A percentile compares a stretch with the other conserved stretches of the same genome.
These are phyloP conservation scores for Hymenoscyphus scutula DNA, from an alignment of 2,329 filamentous ascomycete species.

Conservation along the genomic window DNA sequence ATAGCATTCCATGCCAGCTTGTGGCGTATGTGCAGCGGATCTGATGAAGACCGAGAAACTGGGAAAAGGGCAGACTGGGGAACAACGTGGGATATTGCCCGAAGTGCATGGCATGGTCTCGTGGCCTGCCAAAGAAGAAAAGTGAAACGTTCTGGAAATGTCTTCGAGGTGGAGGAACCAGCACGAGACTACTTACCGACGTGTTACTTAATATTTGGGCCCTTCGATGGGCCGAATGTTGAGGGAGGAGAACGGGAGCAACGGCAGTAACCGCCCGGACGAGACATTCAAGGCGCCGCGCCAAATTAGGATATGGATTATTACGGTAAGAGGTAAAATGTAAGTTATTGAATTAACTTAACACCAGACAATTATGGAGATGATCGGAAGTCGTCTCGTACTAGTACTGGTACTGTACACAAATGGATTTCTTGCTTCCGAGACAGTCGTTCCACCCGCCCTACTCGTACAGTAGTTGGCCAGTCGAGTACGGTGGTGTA, in stretches of 20 bases:
- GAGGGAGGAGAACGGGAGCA: too few relatives aligned
- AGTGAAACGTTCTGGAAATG: conserved; percentile 1
- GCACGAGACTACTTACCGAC: background rate
- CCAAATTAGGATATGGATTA: background rate
- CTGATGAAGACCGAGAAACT: conserved; percentile 2
- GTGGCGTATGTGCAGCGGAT: background rate
- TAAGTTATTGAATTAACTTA: too few relatives aligned
- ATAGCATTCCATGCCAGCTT: background rate
- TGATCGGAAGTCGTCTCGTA: background rate
- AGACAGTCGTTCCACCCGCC: background rate
- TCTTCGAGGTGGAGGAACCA: background rate
- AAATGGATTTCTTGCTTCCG: background rate
- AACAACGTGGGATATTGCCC: background rate
- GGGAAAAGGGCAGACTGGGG: background rate
- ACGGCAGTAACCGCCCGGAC: background rate
- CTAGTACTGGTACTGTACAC: too few relatives aligned
- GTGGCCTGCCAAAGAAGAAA: conserved; percentile 1
- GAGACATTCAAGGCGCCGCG: background rate
- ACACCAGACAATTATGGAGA: background rate
- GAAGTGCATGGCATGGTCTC: background rate
- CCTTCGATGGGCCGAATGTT: background rate
- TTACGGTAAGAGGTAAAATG: too few relatives aligned
- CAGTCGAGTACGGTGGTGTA: background rate
- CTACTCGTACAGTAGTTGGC: too few relatives aligned
- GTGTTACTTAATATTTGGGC: too few relatives aligned